Percentiles rank a stretch among this genome's conserved stretches.
phyloP scores from a whole-genome alignment of 169 alveolate genomes.

The Theileria parva region DNA sequence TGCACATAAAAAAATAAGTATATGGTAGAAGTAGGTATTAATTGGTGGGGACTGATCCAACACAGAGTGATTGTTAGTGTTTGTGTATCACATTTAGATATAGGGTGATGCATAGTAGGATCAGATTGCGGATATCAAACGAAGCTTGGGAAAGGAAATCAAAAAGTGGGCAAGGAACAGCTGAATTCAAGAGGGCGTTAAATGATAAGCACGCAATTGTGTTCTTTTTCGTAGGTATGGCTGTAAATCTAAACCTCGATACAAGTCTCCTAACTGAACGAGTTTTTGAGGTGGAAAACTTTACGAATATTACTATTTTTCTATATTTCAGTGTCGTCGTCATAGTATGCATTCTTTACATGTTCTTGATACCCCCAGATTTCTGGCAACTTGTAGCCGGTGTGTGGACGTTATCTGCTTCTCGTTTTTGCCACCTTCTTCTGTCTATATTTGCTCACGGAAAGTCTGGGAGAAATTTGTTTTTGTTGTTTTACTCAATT shows the following conservation, averaged over 20 bases:
- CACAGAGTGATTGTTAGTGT: background rate
- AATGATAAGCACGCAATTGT: conserved; percentile 7
- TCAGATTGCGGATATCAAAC: background rate
- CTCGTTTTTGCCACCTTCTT: background rate
- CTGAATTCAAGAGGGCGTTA: background rate
- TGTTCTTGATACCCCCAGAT: background rate
- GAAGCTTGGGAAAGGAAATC: background rate
- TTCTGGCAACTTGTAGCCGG: background rate
- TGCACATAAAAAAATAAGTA: background rate
- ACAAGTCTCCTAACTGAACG: conserved; percentile 21
- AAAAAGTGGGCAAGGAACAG: background rate
- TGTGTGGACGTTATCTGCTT: background rate
- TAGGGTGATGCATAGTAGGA: background rate
- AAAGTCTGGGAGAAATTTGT: conserved; percentile 1
- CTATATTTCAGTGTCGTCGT: conserved; percentile 5
- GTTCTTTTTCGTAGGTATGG: conserved; percentile 20
- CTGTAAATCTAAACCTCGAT: conserved; percentile 8
- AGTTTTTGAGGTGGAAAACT: conserved; percentile 13
- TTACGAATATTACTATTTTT: conserved; percentile 7
- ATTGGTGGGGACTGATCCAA: background rate
- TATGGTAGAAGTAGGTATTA: background rate
- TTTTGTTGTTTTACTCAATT: background rate
- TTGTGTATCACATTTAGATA: background rate
- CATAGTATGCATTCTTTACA: background rate
- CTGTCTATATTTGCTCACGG: conserved; percentile 5